phyloP scores from a whole-genome alignment of 2,329 filamentous ascomycete species.

The Trichoderma sp. region DNA sequence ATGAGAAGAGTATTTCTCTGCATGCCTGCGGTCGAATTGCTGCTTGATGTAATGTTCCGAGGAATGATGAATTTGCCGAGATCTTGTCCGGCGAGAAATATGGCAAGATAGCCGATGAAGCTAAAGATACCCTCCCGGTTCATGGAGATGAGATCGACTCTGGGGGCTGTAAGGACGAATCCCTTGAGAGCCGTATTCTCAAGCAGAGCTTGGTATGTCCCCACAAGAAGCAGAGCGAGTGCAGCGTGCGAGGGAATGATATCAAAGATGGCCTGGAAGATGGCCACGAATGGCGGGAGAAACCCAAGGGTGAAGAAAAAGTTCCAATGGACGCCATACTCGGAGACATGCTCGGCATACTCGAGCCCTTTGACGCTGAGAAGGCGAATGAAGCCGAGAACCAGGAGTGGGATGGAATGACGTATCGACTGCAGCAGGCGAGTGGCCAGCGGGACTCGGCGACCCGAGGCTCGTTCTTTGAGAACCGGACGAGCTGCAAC shows the following conservation, averaged over 20 bases:
- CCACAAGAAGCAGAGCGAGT: slow-evolving; percentile 68
- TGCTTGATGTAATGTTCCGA: slow-evolving; percentile 48
- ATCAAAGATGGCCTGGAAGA: slow-evolving; percentile 72
- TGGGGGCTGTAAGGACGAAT: slow-evolving; percentile 80
- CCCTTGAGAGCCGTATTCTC: slow-evolving; percentile 77
- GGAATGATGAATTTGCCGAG: slow-evolving; percentile 80
- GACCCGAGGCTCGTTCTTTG: slow-evolving; percentile 62
- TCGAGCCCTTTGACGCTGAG: slow-evolving; percentile 91
- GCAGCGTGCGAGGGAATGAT: slow-evolving; percentile 75
- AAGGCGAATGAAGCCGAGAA: slow-evolving; percentile 77
- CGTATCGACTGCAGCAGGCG: slow-evolving; percentile 69
- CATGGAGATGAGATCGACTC: slow-evolving; percentile 77
- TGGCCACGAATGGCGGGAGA: slow-evolving; percentile 82
- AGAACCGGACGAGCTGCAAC: slow-evolving; percentile 84
- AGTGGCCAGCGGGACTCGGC: slow-evolving; percentile 49
- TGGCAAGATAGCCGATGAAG: slow-evolving; percentile 89
- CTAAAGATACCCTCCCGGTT: slow-evolving; percentile 97
- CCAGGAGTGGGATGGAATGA: slow-evolving; percentile 79
- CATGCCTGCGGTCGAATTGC: slow-evolving; percentile 43
- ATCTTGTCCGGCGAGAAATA: slow-evolving; percentile 88
- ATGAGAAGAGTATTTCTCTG: slow-evolving; percentile 61
- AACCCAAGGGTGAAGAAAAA: slow-evolving; percentile 97
- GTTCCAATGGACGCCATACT: slow-evolving; percentile 99
- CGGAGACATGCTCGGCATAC: slow-evolving; percentile 95
- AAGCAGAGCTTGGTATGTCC: slow-evolving; percentile 72